Percentiles rank a stretch among this genome's conserved stretches.
phyloP scores from a whole-genome alignment of 1,139 yeast genomes.

The Kazachstania sp. region DNA sequence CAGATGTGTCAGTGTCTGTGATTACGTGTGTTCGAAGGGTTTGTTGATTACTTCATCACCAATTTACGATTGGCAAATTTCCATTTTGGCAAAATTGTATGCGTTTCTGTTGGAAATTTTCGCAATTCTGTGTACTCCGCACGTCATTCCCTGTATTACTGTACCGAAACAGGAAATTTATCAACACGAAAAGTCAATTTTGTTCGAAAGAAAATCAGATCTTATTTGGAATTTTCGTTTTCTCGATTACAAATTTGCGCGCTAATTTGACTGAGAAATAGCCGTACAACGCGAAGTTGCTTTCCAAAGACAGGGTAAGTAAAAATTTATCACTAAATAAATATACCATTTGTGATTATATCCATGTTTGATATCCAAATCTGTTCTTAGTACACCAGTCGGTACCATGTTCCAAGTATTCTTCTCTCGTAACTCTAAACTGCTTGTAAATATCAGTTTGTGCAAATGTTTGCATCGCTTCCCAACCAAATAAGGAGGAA shows the following conservation, averaged over 20 bases:
- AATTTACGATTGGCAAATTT: neutral
- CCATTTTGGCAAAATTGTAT: neutral
- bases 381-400: constrained; percentile 65
- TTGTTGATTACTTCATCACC: neutral
- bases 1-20: too few relatives aligned
- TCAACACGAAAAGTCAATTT: constrained; percentile 1
- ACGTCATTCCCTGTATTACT: neutral
- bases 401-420: constrained; percentile 79
- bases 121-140: neutral
- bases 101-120: neutral
- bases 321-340: neutral
- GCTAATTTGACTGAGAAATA: neutral
- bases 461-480: constrained; percentile 48
- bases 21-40: too few relatives aligned
- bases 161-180: constrained; percentile 1
- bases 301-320: neutral
- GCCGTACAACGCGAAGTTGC: neutral
- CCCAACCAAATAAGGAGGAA: constrained; percentile 45
- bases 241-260: neutral
- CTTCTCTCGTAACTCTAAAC: constrained; percentile 61
- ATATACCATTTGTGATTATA: constrained; percentile 6
- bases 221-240: too few relatives aligned
- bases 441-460: constrained; percentile 42
- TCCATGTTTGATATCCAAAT: constrained; percentile 50
- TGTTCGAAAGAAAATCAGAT: neutral